phyloP scores from a whole-genome alignment of 441 rosid genomes.

The Euphorbia celastroides region DNA sequence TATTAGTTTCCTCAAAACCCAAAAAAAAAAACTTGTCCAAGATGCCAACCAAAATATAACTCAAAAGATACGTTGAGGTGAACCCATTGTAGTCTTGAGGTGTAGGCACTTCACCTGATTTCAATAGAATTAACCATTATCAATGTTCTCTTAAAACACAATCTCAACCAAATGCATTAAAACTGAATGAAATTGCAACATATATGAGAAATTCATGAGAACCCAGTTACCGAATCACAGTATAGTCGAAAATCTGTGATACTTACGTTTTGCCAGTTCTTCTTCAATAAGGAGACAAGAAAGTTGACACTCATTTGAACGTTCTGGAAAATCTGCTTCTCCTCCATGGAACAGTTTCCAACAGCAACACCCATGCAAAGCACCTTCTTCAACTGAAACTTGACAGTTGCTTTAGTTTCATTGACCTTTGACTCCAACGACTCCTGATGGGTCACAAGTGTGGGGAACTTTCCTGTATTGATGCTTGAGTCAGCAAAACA shows the following conservation, averaged over 20 bases:
- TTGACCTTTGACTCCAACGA: constrained; percentile 91
- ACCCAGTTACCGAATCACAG: neutral
- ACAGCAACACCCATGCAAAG: constrained; percentile 99
- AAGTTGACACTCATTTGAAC: constrained; percentile 92
- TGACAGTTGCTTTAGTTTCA: constrained; percentile 85
- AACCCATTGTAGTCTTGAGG: constrained; percentile 89
- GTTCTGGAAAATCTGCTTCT: constrained; percentile 92
- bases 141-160: neutral
- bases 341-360: constrained; percentile 79
- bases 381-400: constrained; percentile 91
- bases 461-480: constrained; percentile 86
- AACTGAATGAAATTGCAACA: neutral
- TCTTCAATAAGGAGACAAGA: constrained; percentile 87
- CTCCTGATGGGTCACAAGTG: constrained; percentile 89
- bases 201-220: neutral
- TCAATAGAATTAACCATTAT: neutral
- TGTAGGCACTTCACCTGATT: constrained; percentile 82
- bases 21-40: neutral
- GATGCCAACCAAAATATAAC: neutral
- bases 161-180: neutral
- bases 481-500: neutral
- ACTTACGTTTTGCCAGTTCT: constrained; percentile 96
- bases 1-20: neutral
- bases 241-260: neutral
- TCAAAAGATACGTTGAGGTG: constrained; percentile 67